A percentile compares a stretch with the other conserved stretches of the same genome.
Evolutionary conservation across 2,329 filamentous ascomycete species (phyloP).

Genomic region (Sarocladiaceae sp.): DNA sequence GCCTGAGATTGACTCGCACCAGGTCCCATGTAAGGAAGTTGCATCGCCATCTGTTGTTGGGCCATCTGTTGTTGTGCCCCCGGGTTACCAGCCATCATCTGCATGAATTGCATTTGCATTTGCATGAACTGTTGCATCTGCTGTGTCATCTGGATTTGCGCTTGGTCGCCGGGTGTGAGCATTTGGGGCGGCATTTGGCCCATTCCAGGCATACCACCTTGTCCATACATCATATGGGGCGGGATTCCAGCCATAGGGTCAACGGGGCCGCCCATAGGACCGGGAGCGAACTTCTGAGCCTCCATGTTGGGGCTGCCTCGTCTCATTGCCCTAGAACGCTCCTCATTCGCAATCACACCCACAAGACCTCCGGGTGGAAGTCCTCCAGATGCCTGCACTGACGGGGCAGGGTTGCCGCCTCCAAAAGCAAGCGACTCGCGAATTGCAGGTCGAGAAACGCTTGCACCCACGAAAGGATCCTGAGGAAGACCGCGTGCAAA

Average conservation of each 20-base stretch:
- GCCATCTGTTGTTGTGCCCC: conserved; percentile 19
- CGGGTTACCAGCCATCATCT: conserved; percentile 60
- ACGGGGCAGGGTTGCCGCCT: conserved; percentile 43
- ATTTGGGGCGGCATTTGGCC: conserved; percentile 40
- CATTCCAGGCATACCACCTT: conserved; percentile 22
- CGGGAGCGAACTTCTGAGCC: conserved; percentile 31
- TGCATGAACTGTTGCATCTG: conserved; percentile 88
- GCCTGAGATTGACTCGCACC: conserved; percentile 29
- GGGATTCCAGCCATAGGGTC: conserved; percentile 48
- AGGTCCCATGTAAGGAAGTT: conserved; percentile 22
- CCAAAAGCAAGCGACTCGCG: conserved; percentile 72
- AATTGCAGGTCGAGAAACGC: conserved; percentile 66
- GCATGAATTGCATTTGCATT: conserved; percentile 94
- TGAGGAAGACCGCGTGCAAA: conserved; percentile 80
- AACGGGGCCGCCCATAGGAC: conserved; percentile 27
- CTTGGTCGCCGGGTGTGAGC: conserved; percentile 62
- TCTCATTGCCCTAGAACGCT: conserved; percentile 71
- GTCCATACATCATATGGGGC: conserved; percentile 36
- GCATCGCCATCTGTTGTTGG: conserved; percentile 19
- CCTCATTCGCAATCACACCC: conserved; percentile 82
- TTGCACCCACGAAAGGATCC: conserved; percentile 79
- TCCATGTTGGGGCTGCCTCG: conserved; percentile 73
- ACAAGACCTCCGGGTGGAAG: conserved; percentile 74
- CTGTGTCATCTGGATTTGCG: conserved; percentile 75
- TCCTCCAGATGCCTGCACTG: conserved; percentile 26